Evolutionary conservation across 441 rosid genomes (phyloP).

Genomic region (Pelargonium fulgidum): DNA sequence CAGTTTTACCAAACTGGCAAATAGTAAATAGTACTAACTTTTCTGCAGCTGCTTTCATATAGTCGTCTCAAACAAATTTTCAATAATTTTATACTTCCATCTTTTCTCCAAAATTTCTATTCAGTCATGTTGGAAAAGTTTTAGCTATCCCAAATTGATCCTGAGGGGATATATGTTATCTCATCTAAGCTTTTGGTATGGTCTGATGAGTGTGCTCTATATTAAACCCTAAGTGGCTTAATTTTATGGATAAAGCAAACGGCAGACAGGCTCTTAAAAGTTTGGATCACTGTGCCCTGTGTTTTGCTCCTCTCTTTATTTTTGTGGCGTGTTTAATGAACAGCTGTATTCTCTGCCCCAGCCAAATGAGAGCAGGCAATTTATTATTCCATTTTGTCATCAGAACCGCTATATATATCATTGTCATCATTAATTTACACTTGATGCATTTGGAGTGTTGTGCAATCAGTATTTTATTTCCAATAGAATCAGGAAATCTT

Average conservation of each 20-base stretch:
- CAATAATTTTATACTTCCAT: conserved; percentile 4
- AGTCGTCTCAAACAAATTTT: background rate
- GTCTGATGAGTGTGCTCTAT: background rate
- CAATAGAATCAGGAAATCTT: conserved; percentile 12
- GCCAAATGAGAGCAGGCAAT: background rate
- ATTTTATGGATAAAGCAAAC: background rate
- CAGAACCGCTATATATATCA: background rate
- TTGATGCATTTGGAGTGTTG: conserved; percentile 9
- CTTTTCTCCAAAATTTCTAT: background rate
- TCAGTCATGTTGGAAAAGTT: background rate
- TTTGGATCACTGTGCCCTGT: background rate
- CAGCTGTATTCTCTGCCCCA: conserved; percentile 1
- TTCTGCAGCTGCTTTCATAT: background rate
- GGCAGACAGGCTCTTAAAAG: background rate
- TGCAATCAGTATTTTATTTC: conserved; percentile 13
- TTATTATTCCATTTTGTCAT: conserved; percentile 3
- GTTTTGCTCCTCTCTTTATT: background rate
- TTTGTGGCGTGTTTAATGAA: conserved; percentile 2
- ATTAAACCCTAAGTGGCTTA: background rate
- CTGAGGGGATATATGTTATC: background rate
- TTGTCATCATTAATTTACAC: background rate
- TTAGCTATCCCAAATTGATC: background rate
- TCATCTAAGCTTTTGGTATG: conserved; percentile 1
- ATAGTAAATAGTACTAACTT: background rate
- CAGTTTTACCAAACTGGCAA: background rate